phyloP scores from a whole-genome alignment of 2,329 filamentous ascomycete genomes.

The Penicillium sp. region DNA sequence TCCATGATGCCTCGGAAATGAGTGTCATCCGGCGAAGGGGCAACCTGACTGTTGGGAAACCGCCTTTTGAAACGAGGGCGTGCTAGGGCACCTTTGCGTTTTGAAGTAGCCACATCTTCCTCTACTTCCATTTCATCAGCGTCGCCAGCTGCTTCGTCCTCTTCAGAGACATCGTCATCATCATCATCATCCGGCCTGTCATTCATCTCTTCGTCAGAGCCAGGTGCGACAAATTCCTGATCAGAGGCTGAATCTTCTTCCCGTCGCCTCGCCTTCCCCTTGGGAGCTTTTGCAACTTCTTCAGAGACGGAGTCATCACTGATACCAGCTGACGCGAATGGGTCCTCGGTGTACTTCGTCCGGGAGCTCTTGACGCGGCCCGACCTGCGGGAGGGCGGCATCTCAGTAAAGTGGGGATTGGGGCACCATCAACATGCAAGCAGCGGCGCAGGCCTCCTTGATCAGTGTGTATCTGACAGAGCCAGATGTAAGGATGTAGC shows the following conservation, averaged over 20 bases:
- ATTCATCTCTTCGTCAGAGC: conserved; percentile 17
- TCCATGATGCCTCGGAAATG: conserved; percentile 41
- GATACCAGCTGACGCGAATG: conserved; percentile 34
- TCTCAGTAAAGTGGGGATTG: conserved; percentile 9
- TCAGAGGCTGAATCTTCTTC: conserved; percentile 30
- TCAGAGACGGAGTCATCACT: conserved; percentile 30
- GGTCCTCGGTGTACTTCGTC: conserved; percentile 37
- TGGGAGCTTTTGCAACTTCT: neutral
- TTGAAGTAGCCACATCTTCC: neutral
- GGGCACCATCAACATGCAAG: neutral
- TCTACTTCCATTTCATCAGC: conserved; percentile 20
- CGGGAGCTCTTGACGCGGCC: conserved; percentile 31
- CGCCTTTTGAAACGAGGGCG: conserved; percentile 15
- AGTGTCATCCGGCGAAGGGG: conserved; percentile 21
- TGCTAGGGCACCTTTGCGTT: conserved; percentile 3
- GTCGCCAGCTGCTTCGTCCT: conserved; percentile 15
- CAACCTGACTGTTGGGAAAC: conserved; percentile 9
- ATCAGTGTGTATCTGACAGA: neutral
- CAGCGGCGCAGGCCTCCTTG: neutral
- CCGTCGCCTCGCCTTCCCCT: conserved; percentile 17
- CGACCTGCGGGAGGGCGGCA: conserved; percentile 35
- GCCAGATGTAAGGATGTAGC: neutral
- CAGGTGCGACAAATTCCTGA: conserved; percentile 33
- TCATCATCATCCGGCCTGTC: conserved; percentile 17
- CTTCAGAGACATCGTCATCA: conserved; percentile 20